Conservation (phyloP, 2,329 filamentous ascomycete genomes). For the Aureobasidium sp. region DNA sequence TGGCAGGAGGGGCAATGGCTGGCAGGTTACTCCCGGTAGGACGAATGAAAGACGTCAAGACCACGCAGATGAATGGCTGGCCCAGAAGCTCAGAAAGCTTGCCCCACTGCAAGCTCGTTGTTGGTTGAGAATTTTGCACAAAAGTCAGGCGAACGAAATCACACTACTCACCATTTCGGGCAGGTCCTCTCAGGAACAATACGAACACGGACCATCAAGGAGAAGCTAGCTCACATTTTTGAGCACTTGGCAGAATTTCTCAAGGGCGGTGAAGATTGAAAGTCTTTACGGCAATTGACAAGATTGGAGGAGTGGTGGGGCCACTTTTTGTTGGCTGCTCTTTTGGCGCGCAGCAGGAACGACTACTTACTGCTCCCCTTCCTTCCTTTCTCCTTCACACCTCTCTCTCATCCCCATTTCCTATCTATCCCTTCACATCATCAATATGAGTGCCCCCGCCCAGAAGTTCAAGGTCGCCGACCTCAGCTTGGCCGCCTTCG, state of each 20-base stretch:
- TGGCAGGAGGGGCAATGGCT: neutral
- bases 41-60: slow-evolving; percentile 11
- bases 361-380: slow-evolving; percentile 3
- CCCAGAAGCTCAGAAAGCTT: neutral
- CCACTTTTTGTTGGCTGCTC: slow-evolving; percentile 13
- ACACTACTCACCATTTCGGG: neutral
- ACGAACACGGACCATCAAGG: neutral
- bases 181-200: neutral
- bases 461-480: slow-evolving; percentile 97
- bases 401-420: slow-evolving; percentile 19
- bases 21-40: neutral
- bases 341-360: neutral
- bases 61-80: slow-evolving; percentile 5
- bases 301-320: slow-evolving; percentile 11
- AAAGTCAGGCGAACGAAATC: neutral
- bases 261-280: slow-evolving; percentile 9
- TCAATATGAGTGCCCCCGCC: slow-evolving; percentile 66
- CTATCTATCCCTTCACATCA: slow-evolving; percentile 21
- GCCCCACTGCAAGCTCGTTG: neutral
- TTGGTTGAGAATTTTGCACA: neutral
- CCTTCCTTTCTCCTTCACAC: slow-evolving; percentile 20
- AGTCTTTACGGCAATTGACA: slow-evolving; percentile 3
- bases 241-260: neutral
- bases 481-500: slow-evolving; percentile 93
- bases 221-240: neutral